Percentiles rank a stretch among this genome's conserved stretches.
Evolutionary conservation across 805 yeast species (phyloP).

Genomic region (Wickerhamomyces chambardii): DNA sequence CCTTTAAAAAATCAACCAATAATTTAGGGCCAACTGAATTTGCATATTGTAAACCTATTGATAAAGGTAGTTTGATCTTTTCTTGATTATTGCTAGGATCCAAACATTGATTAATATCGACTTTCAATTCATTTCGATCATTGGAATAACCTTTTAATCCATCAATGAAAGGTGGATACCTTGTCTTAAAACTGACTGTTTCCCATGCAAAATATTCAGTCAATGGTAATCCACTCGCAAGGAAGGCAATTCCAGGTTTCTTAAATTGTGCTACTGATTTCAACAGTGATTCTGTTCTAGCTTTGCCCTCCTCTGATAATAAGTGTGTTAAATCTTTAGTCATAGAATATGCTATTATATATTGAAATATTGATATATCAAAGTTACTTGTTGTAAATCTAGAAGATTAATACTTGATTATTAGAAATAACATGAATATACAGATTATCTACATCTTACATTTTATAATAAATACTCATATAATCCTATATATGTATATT

Average conservation of each 20-base stretch:
- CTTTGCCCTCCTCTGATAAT: too few relatives aligned
- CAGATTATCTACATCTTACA: too few relatives aligned
- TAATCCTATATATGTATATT: too few relatives aligned
- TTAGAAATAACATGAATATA: too few relatives aligned
- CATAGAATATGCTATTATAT: too few relatives aligned
- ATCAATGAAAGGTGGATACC: conserved; percentile 62
- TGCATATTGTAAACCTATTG: conserved; percentile 82
- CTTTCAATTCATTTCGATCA: not conserved
- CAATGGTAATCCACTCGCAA: conserved; percentile 91
- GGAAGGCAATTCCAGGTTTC: conserved; percentile 60
- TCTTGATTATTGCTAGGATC: not conserved
- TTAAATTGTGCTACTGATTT: too few relatives aligned
- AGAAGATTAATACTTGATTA: too few relatives aligned
- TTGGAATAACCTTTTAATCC: conserved; percentile 44
- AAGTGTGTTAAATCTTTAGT: too few relatives aligned
- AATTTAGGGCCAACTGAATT: conserved; percentile 68
- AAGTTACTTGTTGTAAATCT: too few relatives aligned
- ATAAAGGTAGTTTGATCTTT: conserved; percentile 27
- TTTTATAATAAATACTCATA: too few relatives aligned
- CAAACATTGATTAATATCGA: not conserved
- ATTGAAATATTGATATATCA: too few relatives aligned
- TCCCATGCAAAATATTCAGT: conserved; percentile 89
- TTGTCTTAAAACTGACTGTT: conserved; percentile 50
- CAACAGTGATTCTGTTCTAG: too few relatives aligned
- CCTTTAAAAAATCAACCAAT: conserved; percentile 51